phyloP scores from a whole-genome alignment of 768 basidiomycete genomes.

The Paxillus rubicundulus region DNA sequence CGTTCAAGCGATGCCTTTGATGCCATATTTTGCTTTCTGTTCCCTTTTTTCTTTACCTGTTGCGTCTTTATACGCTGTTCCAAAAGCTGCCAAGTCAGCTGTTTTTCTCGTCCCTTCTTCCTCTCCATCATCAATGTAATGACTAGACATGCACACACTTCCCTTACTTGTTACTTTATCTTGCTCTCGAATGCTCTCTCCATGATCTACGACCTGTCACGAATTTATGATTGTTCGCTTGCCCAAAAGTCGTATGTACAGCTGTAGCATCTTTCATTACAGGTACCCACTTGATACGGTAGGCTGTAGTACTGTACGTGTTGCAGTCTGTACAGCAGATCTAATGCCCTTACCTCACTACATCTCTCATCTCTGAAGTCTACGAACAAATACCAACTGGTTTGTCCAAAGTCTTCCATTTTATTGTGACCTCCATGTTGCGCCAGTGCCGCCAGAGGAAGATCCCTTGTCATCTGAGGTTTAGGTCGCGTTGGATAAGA shows the following conservation, averaged over 20 bases:
- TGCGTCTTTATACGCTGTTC: conserved; percentile 10
- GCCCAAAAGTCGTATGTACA: conserved; percentile 19
- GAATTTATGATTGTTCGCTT: conserved; percentile 14
- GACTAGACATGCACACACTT: conserved; percentile 65
- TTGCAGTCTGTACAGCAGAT: conserved; percentile 5
- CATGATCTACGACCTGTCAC: conserved; percentile 32
- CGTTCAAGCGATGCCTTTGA: conserved; percentile 27
- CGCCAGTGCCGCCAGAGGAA: neutral
- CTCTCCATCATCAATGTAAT: conserved; percentile 48
- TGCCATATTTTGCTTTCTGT: conserved; percentile 14
- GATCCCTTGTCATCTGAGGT: neutral
- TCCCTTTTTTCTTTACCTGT: conserved; percentile 5
- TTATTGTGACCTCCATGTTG: neutral
- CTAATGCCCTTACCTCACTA: neutral
- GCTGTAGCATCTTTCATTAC: conserved; percentile 5
- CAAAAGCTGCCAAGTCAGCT: conserved; percentile 21
- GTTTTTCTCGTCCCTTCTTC: conserved; percentile 13
- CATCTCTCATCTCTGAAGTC: no score
- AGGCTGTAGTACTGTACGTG: conserved; percentile 11
- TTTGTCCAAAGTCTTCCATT: neutral
- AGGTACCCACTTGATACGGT: conserved; percentile 12
- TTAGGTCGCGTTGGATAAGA: neutral
- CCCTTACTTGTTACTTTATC: conserved; percentile 26
- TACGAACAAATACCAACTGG: neutral
- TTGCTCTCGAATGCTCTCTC: conserved; percentile 33